Percentiles rank a stretch among this genome's conserved stretches.
These are phyloP conservation scores for Harringtonia aguacate DNA, from an alignment of 2,329 filamentous ascomycete species.

Conservation along the genomic window DNA sequence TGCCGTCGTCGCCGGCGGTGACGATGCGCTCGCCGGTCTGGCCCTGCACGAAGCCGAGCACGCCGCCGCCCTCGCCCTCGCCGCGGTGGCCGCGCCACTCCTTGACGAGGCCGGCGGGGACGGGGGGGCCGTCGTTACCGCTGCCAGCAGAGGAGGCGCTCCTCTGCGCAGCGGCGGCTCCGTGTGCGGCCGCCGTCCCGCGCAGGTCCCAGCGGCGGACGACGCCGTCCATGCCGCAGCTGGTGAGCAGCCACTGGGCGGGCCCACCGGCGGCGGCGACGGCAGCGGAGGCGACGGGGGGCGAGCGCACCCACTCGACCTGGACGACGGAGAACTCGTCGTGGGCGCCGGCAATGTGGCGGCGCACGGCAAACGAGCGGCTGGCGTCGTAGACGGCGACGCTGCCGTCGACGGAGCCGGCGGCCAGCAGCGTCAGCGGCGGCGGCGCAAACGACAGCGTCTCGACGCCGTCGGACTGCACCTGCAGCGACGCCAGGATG, in stretches of 20 bases:
- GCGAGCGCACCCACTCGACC: constrained; percentile 62
- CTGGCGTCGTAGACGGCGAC: constrained; percentile 83
- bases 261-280: constrained; percentile 20
- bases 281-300: constrained; percentile 4
- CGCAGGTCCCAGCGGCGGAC: constrained; percentile 77
- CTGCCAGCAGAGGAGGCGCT: background rate
- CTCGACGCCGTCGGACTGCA: constrained; percentile 68
- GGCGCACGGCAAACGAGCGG: constrained; percentile 75
- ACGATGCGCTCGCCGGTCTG: constrained; percentile 63
- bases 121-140: no score
- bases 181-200: constrained; percentile 24
- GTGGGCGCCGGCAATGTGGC: constrained; percentile 73
- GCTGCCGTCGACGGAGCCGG: constrained; percentile 60
- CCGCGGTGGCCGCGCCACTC: constrained; percentile 90
- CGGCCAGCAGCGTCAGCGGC: constrained; percentile 44
- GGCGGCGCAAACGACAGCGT: constrained; percentile 55
- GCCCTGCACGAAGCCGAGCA: constrained; percentile 83
- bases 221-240: constrained; percentile 84
- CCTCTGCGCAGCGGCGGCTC: constrained; percentile 18
- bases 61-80: constrained; percentile 75
- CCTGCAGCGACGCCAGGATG: constrained; percentile 75
- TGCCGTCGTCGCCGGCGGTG: constrained; percentile 81
- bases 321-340: constrained; percentile 87
- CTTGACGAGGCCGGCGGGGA: constrained; percentile 49
- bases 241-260: constrained; percentile 60